phyloP scores from a whole-genome alignment of 2,329 filamentous ascomycete species.

The Penicillium psychrosexuale region DNA sequence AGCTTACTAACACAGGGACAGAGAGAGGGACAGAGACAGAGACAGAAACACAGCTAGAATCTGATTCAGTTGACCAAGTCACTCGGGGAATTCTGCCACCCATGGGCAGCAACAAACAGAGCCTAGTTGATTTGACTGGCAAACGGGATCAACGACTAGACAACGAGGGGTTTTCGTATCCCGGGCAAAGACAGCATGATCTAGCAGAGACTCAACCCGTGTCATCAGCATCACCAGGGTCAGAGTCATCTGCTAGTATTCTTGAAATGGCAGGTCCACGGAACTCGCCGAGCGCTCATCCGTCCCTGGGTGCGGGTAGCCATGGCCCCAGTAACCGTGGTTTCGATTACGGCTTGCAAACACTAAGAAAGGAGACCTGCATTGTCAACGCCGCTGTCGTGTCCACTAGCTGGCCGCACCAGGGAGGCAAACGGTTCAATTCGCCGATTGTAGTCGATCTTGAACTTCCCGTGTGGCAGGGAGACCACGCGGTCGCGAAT shows the following conservation, averaged over 20 bases:
- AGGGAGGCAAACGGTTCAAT: constrained; percentile 62
- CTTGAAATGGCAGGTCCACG: constrained; percentile 3
- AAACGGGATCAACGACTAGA: constrained; percentile 37
- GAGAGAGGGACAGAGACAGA: not conserved
- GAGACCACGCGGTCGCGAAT: constrained; percentile 7
- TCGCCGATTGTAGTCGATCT: constrained; percentile 83
- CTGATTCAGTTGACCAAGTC: constrained; percentile 11
- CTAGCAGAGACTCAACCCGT: not conserved
- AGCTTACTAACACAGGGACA: not conserved
- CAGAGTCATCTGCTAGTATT: constrained; percentile 8
- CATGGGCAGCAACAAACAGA: constrained; percentile 52
- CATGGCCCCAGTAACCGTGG: not conserved
- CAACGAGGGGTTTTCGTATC: constrained; percentile 25
- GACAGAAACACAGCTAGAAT: not conserved
- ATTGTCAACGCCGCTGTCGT: constrained; percentile 77
- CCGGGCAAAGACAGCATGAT: not conserved
- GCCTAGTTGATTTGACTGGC: constrained; percentile 52
- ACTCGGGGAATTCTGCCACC: constrained; percentile 38
- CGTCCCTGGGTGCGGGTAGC: constrained; percentile 10
- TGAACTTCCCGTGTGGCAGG: constrained; percentile 61
- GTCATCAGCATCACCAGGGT: constrained; percentile 2
- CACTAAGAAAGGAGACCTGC: constrained; percentile 64
- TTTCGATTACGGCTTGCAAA: constrained; percentile 15
- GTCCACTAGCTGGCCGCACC: constrained; percentile 63
- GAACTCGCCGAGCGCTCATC: not conserved